Base-by-base conservation (phyloP, 805 yeast genomes). In the Candida vartiovaarae region DNA sequence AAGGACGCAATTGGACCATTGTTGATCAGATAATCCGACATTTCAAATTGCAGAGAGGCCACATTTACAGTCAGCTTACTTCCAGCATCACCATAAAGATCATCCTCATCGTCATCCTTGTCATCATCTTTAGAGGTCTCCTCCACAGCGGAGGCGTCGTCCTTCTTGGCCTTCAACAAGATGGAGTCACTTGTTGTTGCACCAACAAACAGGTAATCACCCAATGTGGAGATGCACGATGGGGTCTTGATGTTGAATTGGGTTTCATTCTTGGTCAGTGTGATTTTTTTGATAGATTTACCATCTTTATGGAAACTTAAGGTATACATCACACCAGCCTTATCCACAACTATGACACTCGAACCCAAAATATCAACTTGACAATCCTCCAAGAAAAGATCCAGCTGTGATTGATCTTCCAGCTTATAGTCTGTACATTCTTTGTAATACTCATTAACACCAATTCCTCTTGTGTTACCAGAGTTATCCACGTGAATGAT, bases 401-500 rank as follows among this genome's bases (percentile, higher is more conserved):
- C 70, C 49, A 83, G 58, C 38, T 62, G 57, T 2, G 80, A 60
- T 47, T 75, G 72, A 59, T 82, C 82, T 24, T 55, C 52, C 38
- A 74, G 47, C 42, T 62, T 56, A 62, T 72, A 58, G 40, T 64
- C 60, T 1, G 80, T 64, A 29, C 66, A 56, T 11, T 59, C 57
- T 2, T 67, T 50, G 28, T 78, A 75, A 52, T 65, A 82, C 45
- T 67, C 62, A 57, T 85, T 85, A 2, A 82, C 76, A 3, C 82
- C 79, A 3, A 81, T 66, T 27, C 87, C 82, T 46, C 76, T 72
- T 3, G 71, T 56, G 30, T 81, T 76, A 4, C 95, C 95, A 3
- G 87, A 75, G 29, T 86, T 78, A 56, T 90, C 96, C 15, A 88
- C 74, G 61, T 86, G 90, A 8, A 87, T 65, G 7, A 90, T 52